Conservation (phyloP, 1,284 basidiomycete genomes). For the Sphaerobolus stellatus region DNA sequence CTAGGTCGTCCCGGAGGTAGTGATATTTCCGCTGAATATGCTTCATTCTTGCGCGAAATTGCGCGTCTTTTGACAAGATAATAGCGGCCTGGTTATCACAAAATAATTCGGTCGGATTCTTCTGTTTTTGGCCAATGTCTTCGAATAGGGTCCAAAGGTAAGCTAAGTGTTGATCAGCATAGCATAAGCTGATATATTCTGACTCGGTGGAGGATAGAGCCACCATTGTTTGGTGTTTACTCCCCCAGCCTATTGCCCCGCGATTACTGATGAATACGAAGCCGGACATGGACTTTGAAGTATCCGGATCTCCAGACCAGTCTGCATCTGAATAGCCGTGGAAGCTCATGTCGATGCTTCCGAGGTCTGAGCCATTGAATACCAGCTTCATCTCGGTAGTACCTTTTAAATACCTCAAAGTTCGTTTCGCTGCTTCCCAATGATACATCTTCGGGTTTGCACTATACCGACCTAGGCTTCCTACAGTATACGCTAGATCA, state of each 20-base stretch:
- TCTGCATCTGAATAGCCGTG: constrained; percentile 12
- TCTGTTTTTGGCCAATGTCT: not conserved
- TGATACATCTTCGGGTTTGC: constrained; percentile 22
- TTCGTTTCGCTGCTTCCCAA: constrained; percentile 22
- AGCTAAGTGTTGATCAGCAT: constrained; percentile 33
- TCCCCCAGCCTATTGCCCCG: constrained; percentile 29
- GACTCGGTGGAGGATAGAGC: constrained; percentile 32
- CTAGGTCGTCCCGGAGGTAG: constrained; percentile 8
- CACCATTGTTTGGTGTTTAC: constrained; percentile 25
- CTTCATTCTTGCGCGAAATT: constrained; percentile 21
- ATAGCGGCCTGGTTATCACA: constrained; percentile 26
- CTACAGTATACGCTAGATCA: constrained; percentile 27
- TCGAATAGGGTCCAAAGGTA: constrained; percentile 15
- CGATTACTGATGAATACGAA: constrained; percentile 31
- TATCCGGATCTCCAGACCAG: constrained; percentile 26
- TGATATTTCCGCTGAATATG: constrained; percentile 22
- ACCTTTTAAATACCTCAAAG: constrained; percentile 35
- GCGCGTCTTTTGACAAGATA: constrained; percentile 22
- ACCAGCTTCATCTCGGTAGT: constrained; percentile 29
- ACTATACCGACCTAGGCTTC: constrained; percentile 20
- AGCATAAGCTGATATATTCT: constrained; percentile 30
- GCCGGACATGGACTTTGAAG: constrained; percentile 19
- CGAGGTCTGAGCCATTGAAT: not conserved
- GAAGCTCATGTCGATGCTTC: not conserved
- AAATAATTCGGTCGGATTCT: constrained; percentile 16